Evolutionary conservation across 768 basidiomycete genomes (phyloP), one percentile per base, ranked within the genome.

Genomic region (Mycena epipterygia): DNA sequence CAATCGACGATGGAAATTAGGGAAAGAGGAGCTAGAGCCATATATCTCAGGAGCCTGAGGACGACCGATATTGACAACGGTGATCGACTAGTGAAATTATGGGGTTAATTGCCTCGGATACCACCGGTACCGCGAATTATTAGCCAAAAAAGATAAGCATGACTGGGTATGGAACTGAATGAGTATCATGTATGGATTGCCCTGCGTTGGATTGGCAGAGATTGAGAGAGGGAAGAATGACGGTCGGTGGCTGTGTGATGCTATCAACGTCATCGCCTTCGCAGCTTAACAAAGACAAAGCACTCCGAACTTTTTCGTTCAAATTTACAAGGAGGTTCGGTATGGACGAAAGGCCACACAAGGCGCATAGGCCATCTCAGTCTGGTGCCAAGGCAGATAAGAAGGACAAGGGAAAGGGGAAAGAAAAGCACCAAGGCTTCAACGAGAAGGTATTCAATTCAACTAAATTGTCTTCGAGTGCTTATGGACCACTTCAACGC

Each of bases 331-430:
- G 27, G 7, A 16, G n/a, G 30, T 49, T 21, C 9, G 19, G 2
- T 14, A 93, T 93, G 93, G 92, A 93, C 70, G 89, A 92, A 63
- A 88, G 89, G 76, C 88, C 87, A 32, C 95, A 97, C 81, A 97
- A 97, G 80, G 84, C 92, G 0, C 97, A 98, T 82, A 82, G 93
- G 39, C 88, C 93, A 23, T 82, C 94, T 1, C 53, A 56, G 42
- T 56, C 64, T 19, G 64, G 64, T 29, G 55, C 30, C 9, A 68
- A 68, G 37, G 44, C 52, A 16, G 67, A 68, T 23, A 96, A 96
- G 83, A 95, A 92, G 77, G 87, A 87, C 19, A 91, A 94, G 75
- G 88, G 81, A 66, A 89, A 91, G 79, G 87, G 88, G 70, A 89
- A 93, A 75, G 88, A 91, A 73, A 91, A 90, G 48, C 90, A 91